These are phyloP conservation scores for Populus pruinosa DNA, from an alignment of 345 rosid species.

Conservation along the genomic window DNA sequence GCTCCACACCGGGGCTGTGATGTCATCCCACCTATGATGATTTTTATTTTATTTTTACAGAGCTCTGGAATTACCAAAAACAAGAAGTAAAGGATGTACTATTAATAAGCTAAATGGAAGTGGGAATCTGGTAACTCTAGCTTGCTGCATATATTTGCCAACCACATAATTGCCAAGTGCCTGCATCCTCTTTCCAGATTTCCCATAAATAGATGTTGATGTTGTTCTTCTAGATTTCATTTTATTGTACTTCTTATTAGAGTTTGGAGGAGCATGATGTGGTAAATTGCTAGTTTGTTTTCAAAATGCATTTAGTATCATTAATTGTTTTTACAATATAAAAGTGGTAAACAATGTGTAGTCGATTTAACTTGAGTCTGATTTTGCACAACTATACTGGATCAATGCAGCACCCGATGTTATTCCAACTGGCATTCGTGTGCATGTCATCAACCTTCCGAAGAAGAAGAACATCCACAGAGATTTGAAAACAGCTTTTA, in stretches of 20 bases:
- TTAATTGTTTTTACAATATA: neutral
- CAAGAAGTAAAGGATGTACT: neutral
- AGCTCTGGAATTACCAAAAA: neutral
- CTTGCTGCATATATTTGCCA: neutral
- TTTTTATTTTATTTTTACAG: neutral
- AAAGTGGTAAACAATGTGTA: neutral
- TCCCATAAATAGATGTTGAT: neutral
- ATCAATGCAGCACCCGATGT: conserved; percentile 39
- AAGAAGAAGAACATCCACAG: conserved; percentile 87
- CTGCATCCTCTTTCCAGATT: neutral
- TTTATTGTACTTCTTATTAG: neutral
- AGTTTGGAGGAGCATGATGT: neutral
- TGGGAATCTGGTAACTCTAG: neutral
- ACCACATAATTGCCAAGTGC: neutral
- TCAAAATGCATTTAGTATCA: neutral
- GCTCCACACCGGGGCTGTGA: no score
- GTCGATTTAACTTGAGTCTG: conserved; percentile 11
- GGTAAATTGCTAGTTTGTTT: neutral
- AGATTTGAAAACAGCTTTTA: conserved; percentile 68
- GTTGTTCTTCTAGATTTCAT: neutral
- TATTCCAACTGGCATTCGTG: conserved; percentile 47
- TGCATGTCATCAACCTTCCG: conserved; percentile 65
- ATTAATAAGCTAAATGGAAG: neutral
- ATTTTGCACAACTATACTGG: conserved; percentile 13
- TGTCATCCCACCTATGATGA: neutral